phyloP scores from a whole-genome alignment of 805 yeast genomes.

The Hanseniaspora lachancei region DNA sequence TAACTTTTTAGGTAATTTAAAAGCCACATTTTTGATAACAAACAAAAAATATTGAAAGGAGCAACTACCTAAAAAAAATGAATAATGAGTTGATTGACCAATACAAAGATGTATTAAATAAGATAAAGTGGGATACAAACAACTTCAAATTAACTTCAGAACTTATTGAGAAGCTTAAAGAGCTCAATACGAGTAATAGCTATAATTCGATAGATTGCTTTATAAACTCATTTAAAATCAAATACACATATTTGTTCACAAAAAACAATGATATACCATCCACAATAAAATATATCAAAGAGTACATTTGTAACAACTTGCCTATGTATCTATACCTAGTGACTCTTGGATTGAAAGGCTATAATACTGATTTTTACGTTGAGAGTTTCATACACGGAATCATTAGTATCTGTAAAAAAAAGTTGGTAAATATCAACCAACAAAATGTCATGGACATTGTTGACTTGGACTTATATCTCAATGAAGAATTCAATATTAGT shows the following conservation, averaged over 20 bases:
- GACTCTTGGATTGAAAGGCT: slow-evolving; percentile 20
- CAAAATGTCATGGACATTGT: slow-evolving; percentile 31
- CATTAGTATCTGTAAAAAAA: slow-evolving; percentile 27
- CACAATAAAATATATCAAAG: neutral
- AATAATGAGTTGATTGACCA: neutral
- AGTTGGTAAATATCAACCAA: slow-evolving; percentile 30
- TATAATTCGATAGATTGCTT: neutral
- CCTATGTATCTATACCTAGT: neutral
- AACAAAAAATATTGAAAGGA: too few species aligned
- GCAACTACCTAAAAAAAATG: neutral
- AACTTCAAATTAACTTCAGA: slow-evolving; percentile 9
- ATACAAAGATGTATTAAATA: neutral
- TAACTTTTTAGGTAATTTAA: too few species aligned
- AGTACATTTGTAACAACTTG: neutral
- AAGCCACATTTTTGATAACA: too few species aligned
- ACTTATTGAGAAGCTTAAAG: slow-evolving; percentile 15
- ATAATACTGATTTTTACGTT: slow-evolving; percentile 15
- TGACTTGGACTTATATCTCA: slow-evolving; percentile 25
- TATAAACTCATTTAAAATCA: neutral
- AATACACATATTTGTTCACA: neutral
- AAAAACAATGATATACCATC: neutral
- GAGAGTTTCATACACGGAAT: slow-evolving; percentile 18
- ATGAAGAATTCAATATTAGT: neutral
- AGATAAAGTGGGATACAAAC: slow-evolving; percentile 23
- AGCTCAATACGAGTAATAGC: neutral